Evolutionary conservation across 768 basidiomycete genomes (phyloP), one percentile per base, ranked within the genome.

Genomic region (Asterophora parasitica): DNA sequence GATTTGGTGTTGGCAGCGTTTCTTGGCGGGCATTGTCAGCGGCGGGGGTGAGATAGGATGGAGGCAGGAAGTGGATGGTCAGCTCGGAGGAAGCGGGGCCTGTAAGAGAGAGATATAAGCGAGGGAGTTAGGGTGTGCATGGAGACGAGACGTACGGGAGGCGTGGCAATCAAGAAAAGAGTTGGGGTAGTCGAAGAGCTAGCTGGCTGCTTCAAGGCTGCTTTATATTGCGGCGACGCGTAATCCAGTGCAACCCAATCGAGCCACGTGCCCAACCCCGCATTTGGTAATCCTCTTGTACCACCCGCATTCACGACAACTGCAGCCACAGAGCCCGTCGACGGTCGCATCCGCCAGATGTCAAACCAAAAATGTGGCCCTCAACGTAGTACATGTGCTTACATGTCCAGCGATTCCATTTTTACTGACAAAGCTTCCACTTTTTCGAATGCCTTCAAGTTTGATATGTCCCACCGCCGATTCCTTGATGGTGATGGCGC

Each of bases 1-100:
- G 37, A 67, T 58, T 56, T 73, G 71, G 66, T 84, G 78, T 65
- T 90, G 85, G 73, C 90, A 92, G 61, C 88, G 87, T 66, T 89
- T 90, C 86, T 90, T 92, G 61, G 79, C 74, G 57, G 88, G 75
- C 90, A 91, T 92, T 52, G 49, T 60, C 35, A 53, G 49, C 54
- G 48, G 19, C 48, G 23, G 40, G 38, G 45, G 23, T 10, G 39
- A 42, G 38, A 39, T 42, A 47, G 28, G 36, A 9, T 15, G 44
- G 15, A 37, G 15, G 35, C 11, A 23, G 23, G 23, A 23, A 20
- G 23, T 37, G 38, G 31, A 37, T 45, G 39, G 35, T n/a, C 32
- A 42, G 30, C 28, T 44, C 17, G 15, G 43, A 51, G 40, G 16
- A 19, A 34, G 16, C 7, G 36, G 34, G 16, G 13, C 13, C 16